phyloP scores from a whole-genome alignment of 176 grass and related monocot species.

The Thalia dealbata region DNA sequence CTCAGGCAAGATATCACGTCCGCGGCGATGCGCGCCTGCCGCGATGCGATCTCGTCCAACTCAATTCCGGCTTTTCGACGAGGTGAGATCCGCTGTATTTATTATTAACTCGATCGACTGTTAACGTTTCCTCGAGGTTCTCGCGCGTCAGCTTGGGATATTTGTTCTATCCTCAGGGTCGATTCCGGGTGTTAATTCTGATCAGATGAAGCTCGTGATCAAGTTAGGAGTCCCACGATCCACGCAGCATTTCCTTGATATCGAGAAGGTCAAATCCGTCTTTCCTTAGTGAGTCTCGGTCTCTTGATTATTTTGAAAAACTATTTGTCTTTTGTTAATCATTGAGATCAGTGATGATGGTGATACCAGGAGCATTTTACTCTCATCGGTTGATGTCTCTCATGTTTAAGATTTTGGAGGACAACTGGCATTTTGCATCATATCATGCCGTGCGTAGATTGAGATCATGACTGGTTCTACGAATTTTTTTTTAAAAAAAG shows the following conservation, averaged over 20 bases:
- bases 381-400: not conserved
- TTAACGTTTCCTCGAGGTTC: no score
- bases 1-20: constrained; percentile 68
- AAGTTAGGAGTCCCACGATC: constrained; percentile 66
- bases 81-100: constrained; percentile 28
- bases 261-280: constrained; percentile 62
- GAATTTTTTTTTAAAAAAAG: no score
- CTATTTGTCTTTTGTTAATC: not conserved
- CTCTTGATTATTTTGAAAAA: not conserved
- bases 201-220: constrained; percentile 98
- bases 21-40: constrained; percentile 81
- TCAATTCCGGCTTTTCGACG: constrained; percentile 91
- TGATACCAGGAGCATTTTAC: not conserved
- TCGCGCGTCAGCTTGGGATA: not conserved
- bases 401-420: no score
- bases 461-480: no score
- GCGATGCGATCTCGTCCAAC: constrained; percentile 88
- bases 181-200: constrained; percentile 80
- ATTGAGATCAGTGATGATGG: not conserved
- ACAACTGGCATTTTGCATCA: no score
- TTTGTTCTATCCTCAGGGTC: constrained; percentile 31
- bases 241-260: constrained; percentile 67
- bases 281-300: constrained; percentile 72
- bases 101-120: no score
- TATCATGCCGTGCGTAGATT: no score